phyloP scores from a whole-genome alignment of 2,329 filamentous ascomycete species.

The Orbilia ellipsospora region DNA sequence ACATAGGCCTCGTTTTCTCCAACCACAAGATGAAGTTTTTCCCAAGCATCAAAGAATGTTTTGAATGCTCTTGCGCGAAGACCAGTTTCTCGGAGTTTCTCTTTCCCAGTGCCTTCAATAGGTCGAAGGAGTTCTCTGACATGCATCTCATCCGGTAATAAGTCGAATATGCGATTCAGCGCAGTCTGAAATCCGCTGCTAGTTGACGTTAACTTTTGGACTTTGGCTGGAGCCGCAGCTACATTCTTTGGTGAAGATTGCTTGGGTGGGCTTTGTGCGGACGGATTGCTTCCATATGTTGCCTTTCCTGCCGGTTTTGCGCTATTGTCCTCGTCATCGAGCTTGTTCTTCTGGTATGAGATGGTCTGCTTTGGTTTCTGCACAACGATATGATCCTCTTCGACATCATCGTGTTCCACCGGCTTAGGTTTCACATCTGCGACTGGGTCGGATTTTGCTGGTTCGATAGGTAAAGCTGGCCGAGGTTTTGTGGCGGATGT shows the following conservation, averaged over 20 bases:
- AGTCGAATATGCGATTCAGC: constrained; percentile 58
- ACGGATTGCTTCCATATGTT: constrained; percentile 30
- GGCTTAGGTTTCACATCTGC: constrained; percentile 16
- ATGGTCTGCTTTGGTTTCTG: constrained; percentile 47
- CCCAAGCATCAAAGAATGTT: constrained; percentile 64
- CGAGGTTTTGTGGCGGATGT: background rate
- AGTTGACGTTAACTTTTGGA: constrained; percentile 13
- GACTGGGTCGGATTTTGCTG: constrained; percentile 15
- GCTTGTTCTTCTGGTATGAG: constrained; percentile 31
- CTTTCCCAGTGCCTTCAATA: constrained; percentile 62
- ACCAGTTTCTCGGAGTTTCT: constrained; percentile 63
- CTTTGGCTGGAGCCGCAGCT: constrained; percentile 5
- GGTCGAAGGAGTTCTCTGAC: constrained; percentile 62
- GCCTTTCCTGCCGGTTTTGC: constrained; percentile 42
- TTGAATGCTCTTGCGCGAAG: constrained; percentile 63
- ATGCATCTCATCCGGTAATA: constrained; percentile 61
- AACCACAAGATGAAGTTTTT: constrained; percentile 61
- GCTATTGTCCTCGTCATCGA: constrained; percentile 20
- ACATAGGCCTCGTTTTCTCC: constrained; percentile 62
- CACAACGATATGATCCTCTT: constrained; percentile 33
- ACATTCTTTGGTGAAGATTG: background rate
- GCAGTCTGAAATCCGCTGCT: constrained; percentile 55
- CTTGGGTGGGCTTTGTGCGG: background rate
- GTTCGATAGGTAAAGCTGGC: constrained; percentile 15
- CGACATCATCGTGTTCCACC: constrained; percentile 5